A percentile compares a stretch with the other conserved stretches of the same genome.
Conservation (phyloP, 257 asterid genomes). For the Petunia secreta region DNA sequence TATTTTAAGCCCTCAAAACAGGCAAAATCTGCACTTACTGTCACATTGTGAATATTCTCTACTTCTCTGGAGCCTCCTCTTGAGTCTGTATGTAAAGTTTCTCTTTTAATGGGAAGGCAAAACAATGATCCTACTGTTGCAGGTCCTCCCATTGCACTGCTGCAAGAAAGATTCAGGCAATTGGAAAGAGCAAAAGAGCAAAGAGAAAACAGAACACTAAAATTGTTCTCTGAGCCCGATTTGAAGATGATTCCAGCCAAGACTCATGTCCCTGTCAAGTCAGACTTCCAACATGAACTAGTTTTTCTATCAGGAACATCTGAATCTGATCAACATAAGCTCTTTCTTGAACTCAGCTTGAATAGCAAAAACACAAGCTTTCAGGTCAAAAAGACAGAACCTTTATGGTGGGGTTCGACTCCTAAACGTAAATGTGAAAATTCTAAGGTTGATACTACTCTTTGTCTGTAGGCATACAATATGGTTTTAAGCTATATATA, state of each 20-base stretch:
- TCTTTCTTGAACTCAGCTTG: constrained; percentile 30
- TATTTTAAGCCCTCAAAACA: background rate
- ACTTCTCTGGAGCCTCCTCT: too few relatives aligned
- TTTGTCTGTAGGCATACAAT: constrained; percentile 30
- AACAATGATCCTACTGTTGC: constrained; percentile 24
- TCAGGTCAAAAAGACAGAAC: background rate
- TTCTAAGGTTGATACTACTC: constrained; percentile 45
- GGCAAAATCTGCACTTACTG: background rate
- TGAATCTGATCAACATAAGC: constrained; percentile 26
- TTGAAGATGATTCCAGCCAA: background rate
- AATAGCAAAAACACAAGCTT: constrained; percentile 21
- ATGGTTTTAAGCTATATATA: background rate
- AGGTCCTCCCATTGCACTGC: constrained; percentile 41
- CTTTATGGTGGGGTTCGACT: constrained; percentile 16
- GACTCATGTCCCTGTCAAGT: background rate
- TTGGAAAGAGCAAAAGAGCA: constrained; percentile 35
- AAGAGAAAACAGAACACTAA: constrained; percentile 28
- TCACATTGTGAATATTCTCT: background rate
- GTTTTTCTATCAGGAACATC: background rate
- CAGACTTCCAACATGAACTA: constrained; percentile 9
- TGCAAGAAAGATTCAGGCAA: constrained; percentile 45
- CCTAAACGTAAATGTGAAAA: constrained; percentile 21
- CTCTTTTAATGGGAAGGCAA: constrained; percentile 32
- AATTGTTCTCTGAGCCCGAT: constrained; percentile 29
- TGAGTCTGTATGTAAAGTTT: too few relatives aligned